A percentile compares a stretch with the other conserved stretches of the same genome.
Evolutionary conservation across 495 filamentous ascomycete genomes (phyloP).

Genomic region (Penicillium macrosclerotiorum): DNA sequence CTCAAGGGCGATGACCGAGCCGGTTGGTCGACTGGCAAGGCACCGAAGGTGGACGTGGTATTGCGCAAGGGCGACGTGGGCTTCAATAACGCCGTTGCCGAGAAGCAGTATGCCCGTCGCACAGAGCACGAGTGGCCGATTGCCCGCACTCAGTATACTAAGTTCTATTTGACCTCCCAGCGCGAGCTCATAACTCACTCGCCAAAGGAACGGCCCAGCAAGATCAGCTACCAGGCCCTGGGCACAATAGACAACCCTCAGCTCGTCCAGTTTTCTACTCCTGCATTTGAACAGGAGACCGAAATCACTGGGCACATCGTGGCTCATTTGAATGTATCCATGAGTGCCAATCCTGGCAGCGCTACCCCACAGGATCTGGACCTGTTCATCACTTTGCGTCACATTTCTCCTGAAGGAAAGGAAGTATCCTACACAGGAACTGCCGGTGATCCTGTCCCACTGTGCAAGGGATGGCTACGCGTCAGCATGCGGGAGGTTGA

Average conservation of each 20-base stretch:
- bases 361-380: conserved; percentile 54
- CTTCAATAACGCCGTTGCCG: conserved; percentile 57
- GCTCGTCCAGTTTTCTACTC: conserved; percentile 52
- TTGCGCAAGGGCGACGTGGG: conserved; percentile 63
- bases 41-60: conserved; percentile 54
- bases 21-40: conserved; percentile 59
- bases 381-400: conserved; percentile 61
- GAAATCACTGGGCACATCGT: conserved; percentile 67
- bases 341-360: conserved; percentile 38
- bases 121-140: conserved; percentile 63
- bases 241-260: conserved; percentile 46
- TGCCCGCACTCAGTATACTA: conserved; percentile 56
- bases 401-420: conserved; percentile 52
- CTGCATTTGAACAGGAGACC: conserved; percentile 53
- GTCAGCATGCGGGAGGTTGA: conserved; percentile 44
- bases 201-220: conserved; percentile 14
- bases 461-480: conserved; percentile 22
- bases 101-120: conserved; percentile 50
- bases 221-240: conserved; percentile 54
- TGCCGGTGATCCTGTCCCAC: conserved; percentile 42
- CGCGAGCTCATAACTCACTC: conserved; percentile 24
- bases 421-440: conserved; percentile 62
- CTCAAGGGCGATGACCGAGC: conserved; percentile 59
- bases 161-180: conserved; percentile 49
- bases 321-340: conserved; percentile 59